phyloP scores from a whole-genome alignment of 176 grass and related monocot species.

The Calamus simplicifolius region DNA sequence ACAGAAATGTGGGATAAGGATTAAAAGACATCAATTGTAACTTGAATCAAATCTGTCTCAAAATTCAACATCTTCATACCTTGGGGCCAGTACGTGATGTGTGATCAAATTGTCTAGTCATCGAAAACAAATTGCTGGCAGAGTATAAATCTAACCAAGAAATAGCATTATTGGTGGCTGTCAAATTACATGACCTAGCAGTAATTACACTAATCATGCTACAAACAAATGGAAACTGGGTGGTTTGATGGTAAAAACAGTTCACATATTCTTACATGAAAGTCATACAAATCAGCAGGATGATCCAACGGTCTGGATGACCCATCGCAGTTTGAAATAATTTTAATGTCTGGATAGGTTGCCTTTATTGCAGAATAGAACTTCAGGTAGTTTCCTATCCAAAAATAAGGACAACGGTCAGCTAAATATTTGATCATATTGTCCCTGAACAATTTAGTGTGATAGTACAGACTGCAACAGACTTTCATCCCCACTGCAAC shows the following conservation, averaged over 20 bases:
- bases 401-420: slow-evolving; percentile 17
- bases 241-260: too few species aligned
- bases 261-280: slow-evolving; percentile 44
- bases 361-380: slow-evolving; percentile 68
- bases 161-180: slow-evolving; percentile 2
- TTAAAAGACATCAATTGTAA: too few species aligned
- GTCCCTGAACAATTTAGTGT: too few species aligned
- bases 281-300: slow-evolving; percentile 82
- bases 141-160: slow-evolving; percentile 67
- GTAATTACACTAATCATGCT: too few species aligned
- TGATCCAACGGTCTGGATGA: slow-evolving; percentile 67
- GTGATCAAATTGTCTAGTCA: slow-evolving; percentile 54
- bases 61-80: slow-evolving; percentile 22
- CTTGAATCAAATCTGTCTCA: too few species aligned
- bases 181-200: too few species aligned
- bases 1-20: too few species aligned
- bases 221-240: too few species aligned
- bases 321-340: slow-evolving; percentile 85
- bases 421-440: too few species aligned
- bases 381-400: slow-evolving; percentile 64
- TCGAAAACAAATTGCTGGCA: slow-evolving; percentile 58
- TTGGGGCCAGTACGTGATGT: slow-evolving; percentile 70
- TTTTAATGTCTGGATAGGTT: slow-evolving; percentile 78
- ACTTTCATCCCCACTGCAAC: too few species aligned
- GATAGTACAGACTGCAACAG: too few species aligned